phyloP scores from a whole-genome alignment of 768 basidiomycete species.

The Kwoniella europaea region DNA sequence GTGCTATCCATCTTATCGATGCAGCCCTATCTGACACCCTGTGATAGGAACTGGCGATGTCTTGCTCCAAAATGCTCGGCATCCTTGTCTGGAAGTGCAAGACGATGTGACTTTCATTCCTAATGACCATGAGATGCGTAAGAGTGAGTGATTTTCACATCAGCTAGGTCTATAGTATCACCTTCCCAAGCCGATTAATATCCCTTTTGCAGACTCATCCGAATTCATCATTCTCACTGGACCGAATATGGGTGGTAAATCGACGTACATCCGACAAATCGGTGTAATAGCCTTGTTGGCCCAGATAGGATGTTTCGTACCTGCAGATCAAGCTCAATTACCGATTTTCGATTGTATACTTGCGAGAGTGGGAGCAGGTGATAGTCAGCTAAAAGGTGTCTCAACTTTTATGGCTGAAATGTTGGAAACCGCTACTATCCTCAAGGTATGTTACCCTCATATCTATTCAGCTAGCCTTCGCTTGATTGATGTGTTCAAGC shows the following conservation, averaged over 20 bases:
- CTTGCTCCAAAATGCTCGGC: constrained; percentile 80
- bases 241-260: constrained; percentile 99
- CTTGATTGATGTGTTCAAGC: background rate
- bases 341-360: constrained; percentile 96
- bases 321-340: constrained; percentile 79
- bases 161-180: too few species aligned
- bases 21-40: too few species aligned
- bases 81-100: constrained; percentile 95
- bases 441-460: constrained; percentile 66
- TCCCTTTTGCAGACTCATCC: constrained; percentile 73
- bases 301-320: constrained; percentile 93
- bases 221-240: constrained; percentile 98
- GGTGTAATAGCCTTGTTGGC: constrained; percentile 98
- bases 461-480: background rate
- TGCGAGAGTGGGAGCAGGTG: constrained; percentile 94
- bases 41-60: constrained; percentile 75
- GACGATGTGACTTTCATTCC: constrained; percentile 94
- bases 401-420: constrained; percentile 99
- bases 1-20: too few species aligned
- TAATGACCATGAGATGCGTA: constrained; percentile 93
- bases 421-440: constrained; percentile 95
- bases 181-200: too few species aligned
- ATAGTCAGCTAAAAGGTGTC: constrained; percentile 95
- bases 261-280: constrained; percentile 88
- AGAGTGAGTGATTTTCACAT: constrained; percentile 62